Percentiles rank a stretch among this genome's conserved stretches.
Evolutionary conservation across 306 rosid species (phyloP).

Genomic region (barrel medic (Medicago truncatula)): DNA sequence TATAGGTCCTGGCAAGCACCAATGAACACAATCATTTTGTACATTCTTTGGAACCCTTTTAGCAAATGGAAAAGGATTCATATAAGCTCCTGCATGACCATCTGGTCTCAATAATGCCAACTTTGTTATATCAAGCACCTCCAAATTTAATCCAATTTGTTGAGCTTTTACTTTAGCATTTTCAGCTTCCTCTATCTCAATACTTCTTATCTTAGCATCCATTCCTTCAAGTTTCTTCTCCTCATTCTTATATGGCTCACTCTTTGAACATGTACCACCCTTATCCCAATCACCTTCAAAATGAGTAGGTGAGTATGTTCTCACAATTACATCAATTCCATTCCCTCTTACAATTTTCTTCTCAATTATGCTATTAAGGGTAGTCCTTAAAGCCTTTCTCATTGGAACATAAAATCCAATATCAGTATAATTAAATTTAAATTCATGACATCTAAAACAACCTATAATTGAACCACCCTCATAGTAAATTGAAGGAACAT

Average conservation of each 20-base stretch:
- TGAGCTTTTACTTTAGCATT: background rate
- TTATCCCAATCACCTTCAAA: background rate
- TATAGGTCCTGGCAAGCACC: constrained; percentile 86
- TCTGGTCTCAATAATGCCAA: background rate
- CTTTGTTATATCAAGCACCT: background rate
- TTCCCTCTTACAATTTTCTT: constrained; percentile 32
- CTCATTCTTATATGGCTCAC: background rate
- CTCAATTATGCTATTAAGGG: constrained; percentile 23
- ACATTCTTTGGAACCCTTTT: background rate
- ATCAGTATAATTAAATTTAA: constrained; percentile 50
- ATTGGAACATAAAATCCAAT: constrained; percentile 63
- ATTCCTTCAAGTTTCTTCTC: background rate
- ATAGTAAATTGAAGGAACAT: constrained; percentile 64
- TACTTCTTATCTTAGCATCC: background rate
- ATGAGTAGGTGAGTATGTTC: background rate
- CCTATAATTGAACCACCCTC: constrained; percentile 57
- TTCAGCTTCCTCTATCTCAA: background rate
- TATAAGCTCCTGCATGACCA: background rate
- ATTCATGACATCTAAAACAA: constrained; percentile 53
- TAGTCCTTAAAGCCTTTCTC: constrained; percentile 26
- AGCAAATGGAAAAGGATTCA: background rate
- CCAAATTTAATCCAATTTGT: background rate
- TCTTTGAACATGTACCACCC: constrained; percentile 5
- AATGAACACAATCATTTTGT: constrained; percentile 71
- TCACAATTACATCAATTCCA: constrained; percentile 5